Base-by-base conservation (phyloP, 371 early-diverging fungal genomes). In the Lichtheimia hyalospora region DNA sequence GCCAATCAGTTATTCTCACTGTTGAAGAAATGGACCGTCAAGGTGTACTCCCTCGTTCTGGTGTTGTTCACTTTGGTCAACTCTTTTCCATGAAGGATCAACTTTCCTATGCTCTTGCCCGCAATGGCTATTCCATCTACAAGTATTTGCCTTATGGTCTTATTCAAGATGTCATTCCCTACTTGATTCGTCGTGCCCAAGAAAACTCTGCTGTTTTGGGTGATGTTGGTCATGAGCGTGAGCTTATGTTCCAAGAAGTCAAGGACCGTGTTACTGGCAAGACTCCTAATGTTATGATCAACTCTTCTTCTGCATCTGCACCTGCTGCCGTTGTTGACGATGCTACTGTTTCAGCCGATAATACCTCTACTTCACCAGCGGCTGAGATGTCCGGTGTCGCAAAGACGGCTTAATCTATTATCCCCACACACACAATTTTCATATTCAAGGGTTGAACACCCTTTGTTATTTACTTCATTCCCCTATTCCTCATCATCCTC, bases 111-210 rank as follows among this genome's bases (percentile, higher is more conserved):
- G 81, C 86, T 3, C 76, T 96, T 44, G 95, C 92, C 44, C 81
- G 81, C 54, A 69, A 86, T 44, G 94, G 92, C 10, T 93, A 87
- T 63, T 79, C 78, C 48, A 89, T 88, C 57, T 94, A 88, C 85
- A 95, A 97, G 84, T 96, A 96, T 71, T 81, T 97, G 24, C 95
- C 97, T 4, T 96, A 95, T 66, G 97, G 97, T 40, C 71, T 63
- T 71, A 73, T 83, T 39, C 80, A 88, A 24, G 95, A 95, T 64
- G 93, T 95, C 21, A 90, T 97, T 62, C 97, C 97, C 8, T 98
- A 96, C 74, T 79, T 98, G 62, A 81, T 95, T 51, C 88, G 98
- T 49, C 88, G 98, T 52, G 97, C 96, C 25, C 95, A 96, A 77
- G 99, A 98, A 76, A 98, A 98, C 73, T 84, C 88, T 4, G 83